Percentiles rank a stretch among this genome's conserved stretches.
Evolutionary conservation across 176 grass and related monocot genomes (phyloP).

Genomic region (Eleusine coracana): DNA sequence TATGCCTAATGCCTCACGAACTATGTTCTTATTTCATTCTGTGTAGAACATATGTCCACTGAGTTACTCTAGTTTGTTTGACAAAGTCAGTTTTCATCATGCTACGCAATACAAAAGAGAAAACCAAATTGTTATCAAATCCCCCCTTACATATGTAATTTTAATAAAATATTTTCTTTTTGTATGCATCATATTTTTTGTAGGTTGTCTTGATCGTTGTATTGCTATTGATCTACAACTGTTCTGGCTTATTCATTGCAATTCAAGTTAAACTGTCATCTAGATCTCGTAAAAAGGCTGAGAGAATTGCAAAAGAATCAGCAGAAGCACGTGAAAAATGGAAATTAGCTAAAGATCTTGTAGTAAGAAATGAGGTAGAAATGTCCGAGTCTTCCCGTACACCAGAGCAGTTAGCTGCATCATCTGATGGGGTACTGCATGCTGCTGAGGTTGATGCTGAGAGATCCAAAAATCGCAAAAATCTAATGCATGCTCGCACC

Average conservation of each 20-base stretch:
- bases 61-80: conserved; percentile 13
- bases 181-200: neutral
- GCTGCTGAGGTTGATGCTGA: conserved; percentile 34
- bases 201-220: conserved; percentile 54
- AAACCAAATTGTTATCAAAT: neutral
- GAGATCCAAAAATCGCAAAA: conserved; percentile 39
- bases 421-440: conserved; percentile 31
- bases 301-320: conserved; percentile 55
- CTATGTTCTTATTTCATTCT: neutral
- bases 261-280: conserved; percentile 49
- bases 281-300: conserved; percentile 71
- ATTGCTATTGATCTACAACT: conserved; percentile 74
- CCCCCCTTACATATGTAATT: neutral
- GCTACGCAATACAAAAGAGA: neutral
- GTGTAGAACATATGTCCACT: neutral
- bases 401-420: conserved; percentile 42
- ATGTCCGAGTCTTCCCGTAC: conserved; percentile 24
- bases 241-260: conserved; percentile 57
- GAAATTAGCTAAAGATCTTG: conserved; percentile 65
- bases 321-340: conserved; percentile 62
- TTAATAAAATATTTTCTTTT: neutral
- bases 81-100: conserved; percentile 21
- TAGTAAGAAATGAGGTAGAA: conserved; percentile 40
- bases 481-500: conserved; percentile 46
- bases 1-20: neutral